Conservation (phyloP, 176 grass and related monocot genomes). For the Eleusine indica region DNA sequence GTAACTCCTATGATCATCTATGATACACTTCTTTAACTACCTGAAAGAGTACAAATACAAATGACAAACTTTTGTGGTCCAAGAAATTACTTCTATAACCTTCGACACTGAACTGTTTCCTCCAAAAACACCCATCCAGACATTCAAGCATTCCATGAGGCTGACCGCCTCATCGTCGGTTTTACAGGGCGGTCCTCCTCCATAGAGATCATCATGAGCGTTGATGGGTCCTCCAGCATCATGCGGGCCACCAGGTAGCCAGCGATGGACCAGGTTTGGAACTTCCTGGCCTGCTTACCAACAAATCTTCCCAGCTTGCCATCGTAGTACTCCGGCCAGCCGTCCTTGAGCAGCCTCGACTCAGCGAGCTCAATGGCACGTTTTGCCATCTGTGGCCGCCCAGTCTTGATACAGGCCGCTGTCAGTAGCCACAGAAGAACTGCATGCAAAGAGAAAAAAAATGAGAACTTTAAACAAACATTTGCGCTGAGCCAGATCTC, state of each 20-base stretch:
- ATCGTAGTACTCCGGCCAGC: constrained; percentile 94
- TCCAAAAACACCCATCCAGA: not conserved
- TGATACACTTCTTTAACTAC: constrained; percentile 46
- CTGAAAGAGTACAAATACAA: constrained; percentile 34
- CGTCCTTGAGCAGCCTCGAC: constrained; percentile 68
- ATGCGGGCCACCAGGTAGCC: constrained; percentile 91
- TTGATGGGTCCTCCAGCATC: constrained; percentile 92
- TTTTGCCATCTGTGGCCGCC: constrained; percentile 86
- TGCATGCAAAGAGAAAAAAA: constrained; percentile 39
- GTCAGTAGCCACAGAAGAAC: constrained; percentile 94
- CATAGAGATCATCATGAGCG: constrained; percentile 85
- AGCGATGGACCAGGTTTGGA: constrained; percentile 92
- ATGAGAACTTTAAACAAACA: not conserved
- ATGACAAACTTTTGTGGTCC: not conserved
- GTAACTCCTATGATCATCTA: constrained; percentile 21
- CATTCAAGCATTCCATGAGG: constrained; percentile 76
- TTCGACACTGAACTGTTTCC: not conserved
- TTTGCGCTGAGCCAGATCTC: not conserved
- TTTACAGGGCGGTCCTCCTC: constrained; percentile 87
- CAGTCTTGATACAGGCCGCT: constrained; percentile 93
- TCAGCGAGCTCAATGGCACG: constrained; percentile 77
- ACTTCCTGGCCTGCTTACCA: constrained; percentile 88
- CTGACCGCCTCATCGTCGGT: constrained; percentile 65
- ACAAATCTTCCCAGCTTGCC: constrained; percentile 81
- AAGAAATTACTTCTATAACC: not conserved